phyloP scores from a whole-genome alignment of 306 rosid genomes.

The Argentina anserina region DNA sequence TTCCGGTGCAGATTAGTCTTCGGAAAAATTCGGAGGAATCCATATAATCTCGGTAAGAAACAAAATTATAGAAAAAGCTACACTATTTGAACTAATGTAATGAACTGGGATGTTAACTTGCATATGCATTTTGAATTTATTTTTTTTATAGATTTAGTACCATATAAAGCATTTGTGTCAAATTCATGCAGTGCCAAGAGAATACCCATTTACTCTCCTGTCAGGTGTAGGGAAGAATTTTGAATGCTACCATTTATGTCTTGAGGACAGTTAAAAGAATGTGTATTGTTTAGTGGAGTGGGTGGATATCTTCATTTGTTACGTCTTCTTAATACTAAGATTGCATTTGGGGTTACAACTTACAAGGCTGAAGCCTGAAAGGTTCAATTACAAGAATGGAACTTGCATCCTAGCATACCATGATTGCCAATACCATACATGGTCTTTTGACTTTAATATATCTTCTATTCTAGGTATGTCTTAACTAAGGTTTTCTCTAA shows the following conservation, averaged over 20 bases:
- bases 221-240: neutral
- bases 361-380: neutral
- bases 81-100: too few species aligned
- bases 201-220: too few species aligned
- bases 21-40: too few species aligned
- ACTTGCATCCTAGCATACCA: neutral
- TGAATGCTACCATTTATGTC: too few species aligned
- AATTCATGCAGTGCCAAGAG: too few species aligned
- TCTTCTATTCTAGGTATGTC: constrained; percentile 19
- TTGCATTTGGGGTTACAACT: neutral
- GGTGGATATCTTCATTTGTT: neutral
- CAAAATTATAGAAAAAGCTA: too few species aligned
- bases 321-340: neutral
- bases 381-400: constrained; percentile 16
- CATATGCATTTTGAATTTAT: neutral
- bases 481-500: neutral
- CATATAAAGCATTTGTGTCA: too few species aligned
- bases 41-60: too few species aligned
- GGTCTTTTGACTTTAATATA: constrained; percentile 20
- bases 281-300: neutral
- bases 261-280: neutral
- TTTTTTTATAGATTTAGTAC: neutral
- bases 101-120: neutral
- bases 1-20: too few species aligned
- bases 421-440: constrained; percentile 1